phyloP scores from a whole-genome alignment of 2,329 filamentous ascomycete species.

The Diplodia corticola region DNA sequence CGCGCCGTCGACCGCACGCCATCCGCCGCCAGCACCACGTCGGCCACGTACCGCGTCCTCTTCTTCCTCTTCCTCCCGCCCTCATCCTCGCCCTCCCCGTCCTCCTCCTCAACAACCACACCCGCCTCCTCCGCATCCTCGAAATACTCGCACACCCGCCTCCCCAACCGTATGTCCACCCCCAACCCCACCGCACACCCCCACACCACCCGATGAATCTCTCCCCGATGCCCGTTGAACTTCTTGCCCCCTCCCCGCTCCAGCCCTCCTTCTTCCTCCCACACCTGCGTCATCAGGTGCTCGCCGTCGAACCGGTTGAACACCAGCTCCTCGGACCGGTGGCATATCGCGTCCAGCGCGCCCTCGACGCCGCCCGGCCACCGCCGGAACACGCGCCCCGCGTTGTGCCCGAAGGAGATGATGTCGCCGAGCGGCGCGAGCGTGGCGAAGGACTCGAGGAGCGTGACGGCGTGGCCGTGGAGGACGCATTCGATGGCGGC shows the following conservation, averaged over 20 bases:
- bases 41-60: slow-evolving; percentile 48
- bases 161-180: slow-evolving; percentile 56
- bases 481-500: slow-evolving; percentile 64
- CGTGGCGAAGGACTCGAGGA: slow-evolving; percentile 58
- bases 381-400: slow-evolving; percentile 59
- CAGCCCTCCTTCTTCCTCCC: slow-evolving; percentile 36
- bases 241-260: slow-evolving; percentile 47
- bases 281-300: slow-evolving; percentile 58
- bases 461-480: slow-evolving; percentile 58
- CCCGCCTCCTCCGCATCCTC: slow-evolving; percentile 55
- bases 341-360: slow-evolving; percentile 53
- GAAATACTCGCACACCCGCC: slow-evolving; percentile 50
- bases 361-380: slow-evolving; percentile 49
- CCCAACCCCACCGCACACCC: slow-evolving; percentile 55
- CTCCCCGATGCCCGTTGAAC: slow-evolving; percentile 62
- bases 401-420: slow-evolving; percentile 63
- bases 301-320: slow-evolving; percentile 63
- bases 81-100: slow-evolving; percentile 57
- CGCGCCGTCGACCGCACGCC: slow-evolving; percentile 55
- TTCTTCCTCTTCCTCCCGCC: slow-evolving; percentile 53
- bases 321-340: slow-evolving; percentile 57
- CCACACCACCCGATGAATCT: slow-evolving; percentile 60
- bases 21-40: slow-evolving; percentile 55
- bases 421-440: slow-evolving; percentile 62
- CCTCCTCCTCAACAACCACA: slow-evolving; percentile 54